Evolutionary conservation across 1,284 basidiomycete genomes (phyloP), one percentile per base, ranked within the genome.

Genomic region (Papiliotrema terrestris): DNA sequence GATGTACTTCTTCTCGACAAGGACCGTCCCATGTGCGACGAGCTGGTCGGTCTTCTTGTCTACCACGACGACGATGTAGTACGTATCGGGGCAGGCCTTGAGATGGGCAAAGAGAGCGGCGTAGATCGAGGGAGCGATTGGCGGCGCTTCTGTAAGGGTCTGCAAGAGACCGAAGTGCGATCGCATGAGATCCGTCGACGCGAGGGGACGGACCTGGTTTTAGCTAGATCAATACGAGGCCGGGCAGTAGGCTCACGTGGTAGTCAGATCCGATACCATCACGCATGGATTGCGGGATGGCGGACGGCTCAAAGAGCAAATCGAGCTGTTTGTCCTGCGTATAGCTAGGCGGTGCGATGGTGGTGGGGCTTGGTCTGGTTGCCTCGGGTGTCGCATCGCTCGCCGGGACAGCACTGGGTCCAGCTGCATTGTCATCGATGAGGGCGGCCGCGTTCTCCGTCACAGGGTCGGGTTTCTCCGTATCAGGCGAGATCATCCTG

Each of bases 1-100:
- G 43, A 94, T 80, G 80, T 97, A 95, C 80, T 98, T 98, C 79
- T 85, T 86, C 76, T 97, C 93, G 59, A 95, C 75, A 69, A 98
- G 85, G 48, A 96, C 80, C 8, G 86, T 85, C 15, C 93, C 95
- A 22, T 88, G 85, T 25, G 83, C 93, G 41, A 95, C 88, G 68
- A 98, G 85, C 61, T 81, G 78, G 79, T 96, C 91, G 0, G 84
- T 83, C 13, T 78, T 69, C 51, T 83, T 83, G 74, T 89, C 83
- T 58, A 96, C 78, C 67, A 98, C 84, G 66, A 94, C 93, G 66
- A 95, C 77, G 51, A 87, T 80, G 75, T 86, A 95, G 81, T 97
- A 97, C 8, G 88, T 87, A 41, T 77, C 74, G 3, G 83, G 80
- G 14, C 78, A 73, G 6, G 61, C 41, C 54, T 68, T 59, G 49